Percentiles rank a stretch among this genome's conserved stretches.
These are phyloP conservation scores for Fusarium multiceps DNA, from an alignment of 2,329 filamentous ascomycete species.

Conservation along the genomic window DNA sequence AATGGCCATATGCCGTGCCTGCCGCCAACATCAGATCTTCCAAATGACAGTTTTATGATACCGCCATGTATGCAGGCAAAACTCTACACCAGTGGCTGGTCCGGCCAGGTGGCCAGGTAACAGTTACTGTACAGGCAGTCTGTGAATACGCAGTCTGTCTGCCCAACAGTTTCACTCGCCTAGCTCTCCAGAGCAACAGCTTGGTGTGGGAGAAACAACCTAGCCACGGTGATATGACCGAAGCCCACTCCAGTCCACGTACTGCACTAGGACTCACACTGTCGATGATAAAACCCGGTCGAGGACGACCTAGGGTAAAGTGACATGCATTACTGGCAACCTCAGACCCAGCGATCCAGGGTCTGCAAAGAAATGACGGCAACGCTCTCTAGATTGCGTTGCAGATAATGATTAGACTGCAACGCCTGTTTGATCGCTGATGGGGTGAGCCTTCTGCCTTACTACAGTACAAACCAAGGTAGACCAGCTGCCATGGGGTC, in stretches of 20 bases:
- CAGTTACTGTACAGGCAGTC: not conserved
- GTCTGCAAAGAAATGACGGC: constrained; percentile 23
- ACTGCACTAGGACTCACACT: not conserved
- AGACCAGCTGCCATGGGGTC: constrained; percentile 11
- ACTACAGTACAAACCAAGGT: constrained; percentile 1
- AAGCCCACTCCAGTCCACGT: not conserved
- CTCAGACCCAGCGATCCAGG: constrained; percentile 1
- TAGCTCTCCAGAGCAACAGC: not conserved
- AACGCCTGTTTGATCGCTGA: constrained; percentile 13
- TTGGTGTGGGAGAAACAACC: not conserved
- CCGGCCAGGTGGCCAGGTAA: not conserved
- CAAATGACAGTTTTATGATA: not conserved
- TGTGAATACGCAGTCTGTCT: not conserved
- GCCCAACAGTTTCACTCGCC: not conserved
- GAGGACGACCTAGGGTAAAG: constrained; percentile 11
- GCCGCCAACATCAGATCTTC: not conserved
- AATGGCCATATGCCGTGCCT: constrained; percentile 1
- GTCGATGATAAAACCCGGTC: constrained; percentile 5
- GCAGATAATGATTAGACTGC: not conserved
- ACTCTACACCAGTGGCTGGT: not conserved
- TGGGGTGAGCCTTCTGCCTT: not conserved
- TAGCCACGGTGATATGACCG: not conserved
- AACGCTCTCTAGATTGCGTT: constrained; percentile 8
- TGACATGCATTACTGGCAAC: constrained; percentile 35
- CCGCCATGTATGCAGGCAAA: constrained; percentile 6